Evolutionary conservation across 2,329 filamentous ascomycete species (phyloP), one percentile per base, ranked within the genome.

Genomic region (Aspergillus texensis): DNA sequence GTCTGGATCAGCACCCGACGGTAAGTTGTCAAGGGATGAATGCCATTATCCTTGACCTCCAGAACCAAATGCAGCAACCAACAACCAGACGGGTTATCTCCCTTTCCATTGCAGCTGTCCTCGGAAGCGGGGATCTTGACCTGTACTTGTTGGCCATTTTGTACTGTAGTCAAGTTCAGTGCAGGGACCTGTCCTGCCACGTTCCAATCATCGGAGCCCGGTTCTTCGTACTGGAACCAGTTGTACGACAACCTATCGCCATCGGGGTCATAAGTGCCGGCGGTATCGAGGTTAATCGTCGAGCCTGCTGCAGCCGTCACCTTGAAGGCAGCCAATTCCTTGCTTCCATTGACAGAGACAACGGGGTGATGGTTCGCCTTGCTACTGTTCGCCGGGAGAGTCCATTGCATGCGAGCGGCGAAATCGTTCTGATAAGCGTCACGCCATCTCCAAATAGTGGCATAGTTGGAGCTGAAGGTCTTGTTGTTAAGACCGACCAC

Each of bases 371-470:
- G 69, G 30, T 72, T 72, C 50, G 64, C 62, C 66, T 56, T 71
- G 66, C 66, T 52, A 21, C 60, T 11, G 36, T 68, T 57, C 34
- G 64, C 39, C 0, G 64, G 62, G 3, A 79, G 72, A n/a, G 75
- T 83, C 84, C 77, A 86, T 67, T 79, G 80, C 68, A 83, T 84
- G 30, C 76, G 74, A 30, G 77, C 84, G 9, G 76, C 83, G 69
- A 82, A 85, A 60, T 85, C 83, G 54, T 81, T 80, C 70, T 85
- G 82, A 61, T 81, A 85, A 0, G 83, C 81, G 57, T 81, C 74
- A 16, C 83, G 71, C 84, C 83, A 86, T 21, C 83, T 75, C 83
- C 84, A 85, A 32, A 85, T 81, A 0, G 81, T 83, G 1, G 82
- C 82, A 26, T 84, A 80, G 55, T 82, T 84, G 39, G 72, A 75